These are phyloP conservation scores for Boletellus sp. DNA, from an alignment of 768 basidiomycete species.

Conservation along the genomic window DNA sequence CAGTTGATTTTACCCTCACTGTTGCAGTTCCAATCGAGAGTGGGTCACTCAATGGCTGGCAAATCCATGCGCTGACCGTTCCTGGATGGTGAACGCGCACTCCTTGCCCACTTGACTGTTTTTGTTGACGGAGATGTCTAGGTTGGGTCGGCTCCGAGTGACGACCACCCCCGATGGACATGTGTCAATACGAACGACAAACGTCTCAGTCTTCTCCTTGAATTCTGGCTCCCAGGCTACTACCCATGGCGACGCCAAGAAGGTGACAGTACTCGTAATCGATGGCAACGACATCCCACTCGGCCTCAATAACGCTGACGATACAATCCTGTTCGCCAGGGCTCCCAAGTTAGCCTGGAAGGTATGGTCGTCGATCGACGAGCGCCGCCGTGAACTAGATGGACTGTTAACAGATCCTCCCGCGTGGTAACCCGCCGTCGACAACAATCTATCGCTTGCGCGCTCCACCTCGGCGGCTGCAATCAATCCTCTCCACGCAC, in stretches of 20 bases:
- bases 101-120: background rate
- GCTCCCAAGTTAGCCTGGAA: slow-evolving; percentile 17
- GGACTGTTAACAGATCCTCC: slow-evolving; percentile 3
- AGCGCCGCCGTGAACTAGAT: background rate
- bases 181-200: slow-evolving; percentile 21
- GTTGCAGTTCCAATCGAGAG: slow-evolving; percentile 65
- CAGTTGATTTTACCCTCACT: slow-evolving; percentile 60
- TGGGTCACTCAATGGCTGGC: slow-evolving; percentile 70
- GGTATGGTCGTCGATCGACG: slow-evolving; percentile 8
- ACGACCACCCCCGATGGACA: background rate
- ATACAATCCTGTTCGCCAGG: slow-evolving; percentile 11
- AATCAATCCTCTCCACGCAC: slow-evolving; percentile 54
- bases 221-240: background rate
- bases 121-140: slow-evolving; percentile 2
- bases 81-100: slow-evolving; percentile 60
- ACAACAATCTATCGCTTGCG: background rate
- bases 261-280: slow-evolving; percentile 4
- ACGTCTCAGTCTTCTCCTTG: slow-evolving; percentile 25
- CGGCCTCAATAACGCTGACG: background rate
- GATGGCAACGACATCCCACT: slow-evolving; percentile 9
- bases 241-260: background rate
- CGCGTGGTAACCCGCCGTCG: background rate
- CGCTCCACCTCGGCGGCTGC: slow-evolving; percentile 44
- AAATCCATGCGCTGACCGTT: slow-evolving; percentile 50
- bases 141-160: slow-evolving; percentile 23